Conservation (phyloP, 176 grass and related monocot genomes). For the Tillandsia leiboldiana region DNA sequence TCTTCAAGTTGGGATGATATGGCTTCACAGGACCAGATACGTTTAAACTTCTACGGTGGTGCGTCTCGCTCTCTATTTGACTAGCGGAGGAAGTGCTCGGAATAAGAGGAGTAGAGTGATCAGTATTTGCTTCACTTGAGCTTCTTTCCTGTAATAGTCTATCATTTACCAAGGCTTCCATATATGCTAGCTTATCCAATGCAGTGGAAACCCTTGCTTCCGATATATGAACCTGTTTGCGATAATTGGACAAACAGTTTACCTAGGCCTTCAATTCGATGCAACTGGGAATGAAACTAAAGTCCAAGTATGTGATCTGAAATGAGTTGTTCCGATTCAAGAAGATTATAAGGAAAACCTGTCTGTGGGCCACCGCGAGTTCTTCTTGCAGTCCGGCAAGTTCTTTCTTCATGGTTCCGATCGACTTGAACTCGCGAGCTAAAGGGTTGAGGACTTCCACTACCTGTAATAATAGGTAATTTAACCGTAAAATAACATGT, state of each 20-base stretch:
- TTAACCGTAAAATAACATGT: background rate
- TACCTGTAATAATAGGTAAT: constrained; percentile 36
- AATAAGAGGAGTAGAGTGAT: constrained; percentile 23
- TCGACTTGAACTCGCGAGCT: constrained; percentile 84
- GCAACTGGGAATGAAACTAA: background rate
- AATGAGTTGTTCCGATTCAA: background rate
- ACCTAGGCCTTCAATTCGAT: background rate
- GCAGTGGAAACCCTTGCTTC: constrained; percentile 62
- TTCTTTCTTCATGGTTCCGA: constrained; percentile 84
- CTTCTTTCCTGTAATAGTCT: constrained; percentile 37
- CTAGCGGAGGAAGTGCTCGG: constrained; percentile 46
- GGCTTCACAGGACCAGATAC: constrained; percentile 76
- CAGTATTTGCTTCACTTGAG: constrained; percentile 28
- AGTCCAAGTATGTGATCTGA: background rate
- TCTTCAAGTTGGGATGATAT: constrained; percentile 64
- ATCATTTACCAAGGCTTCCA: constrained; percentile 76
- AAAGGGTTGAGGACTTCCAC: constrained; percentile 87
- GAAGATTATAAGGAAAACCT: constrained; percentile 35
- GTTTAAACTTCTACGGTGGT: constrained; percentile 31
- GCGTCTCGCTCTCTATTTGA: constrained; percentile 21
- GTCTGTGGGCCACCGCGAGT: constrained; percentile 48
- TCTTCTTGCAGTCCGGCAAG: constrained; percentile 70
- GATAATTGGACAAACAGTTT: background rate
- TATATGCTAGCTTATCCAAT: constrained; percentile 63
- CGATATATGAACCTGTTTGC: constrained; percentile 59